Base-by-base conservation (phyloP, 352 stramenopile genomes). In the Globisporangium megalacanthum region DNA sequence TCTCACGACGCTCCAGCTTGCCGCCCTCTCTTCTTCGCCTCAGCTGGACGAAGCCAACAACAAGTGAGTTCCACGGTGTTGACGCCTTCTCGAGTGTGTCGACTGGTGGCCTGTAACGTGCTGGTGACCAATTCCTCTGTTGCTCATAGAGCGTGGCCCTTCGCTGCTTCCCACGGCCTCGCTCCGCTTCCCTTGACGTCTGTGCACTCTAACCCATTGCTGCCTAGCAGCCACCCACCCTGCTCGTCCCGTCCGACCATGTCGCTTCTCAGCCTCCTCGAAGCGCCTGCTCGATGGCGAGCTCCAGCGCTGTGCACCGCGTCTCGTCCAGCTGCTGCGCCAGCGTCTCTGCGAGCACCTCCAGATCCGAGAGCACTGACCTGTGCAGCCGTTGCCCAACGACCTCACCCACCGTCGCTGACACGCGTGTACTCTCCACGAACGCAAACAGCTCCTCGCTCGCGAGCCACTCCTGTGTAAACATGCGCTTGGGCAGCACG, bases 381-480 rank as follows among this genome's bases (percentile, higher is more conserved):
- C 55, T 35, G 20, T 55, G 55, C 33, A 61, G 22, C 7, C 17
- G 46, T 19, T 49, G 31, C 15, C 60, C 37, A 14, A 61, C 60
- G 11, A 65, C 54, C 8, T 31, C n/a, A 1, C 60, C 60, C 22
- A 65, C 60, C 47, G 47, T 58, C n/a, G 48, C 22, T 17, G 54
- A 13, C 17, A 60, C 9, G 10, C 6, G 45, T 15, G 22, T 17
- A 41, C 60, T 65, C 54, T 65, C 46, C 36, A 57, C 47, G 41
- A 65, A 62, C 54, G 60, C 55, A 31, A 65, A 65, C 19, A 61
- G 55, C 55, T 20, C 17, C 35, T 61, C 55, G 15, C 55, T 54
- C 20, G 37, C 55, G 55, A 66, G 49, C 60, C 60, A 66, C 15
- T 66, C 55, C 7, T 66, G 33, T 1, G 60, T 62, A 55, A 66